Evolutionary conservation across 208 protist genomes (phyloP).

Genomic region (Acanthamoeba healyi): DNA sequence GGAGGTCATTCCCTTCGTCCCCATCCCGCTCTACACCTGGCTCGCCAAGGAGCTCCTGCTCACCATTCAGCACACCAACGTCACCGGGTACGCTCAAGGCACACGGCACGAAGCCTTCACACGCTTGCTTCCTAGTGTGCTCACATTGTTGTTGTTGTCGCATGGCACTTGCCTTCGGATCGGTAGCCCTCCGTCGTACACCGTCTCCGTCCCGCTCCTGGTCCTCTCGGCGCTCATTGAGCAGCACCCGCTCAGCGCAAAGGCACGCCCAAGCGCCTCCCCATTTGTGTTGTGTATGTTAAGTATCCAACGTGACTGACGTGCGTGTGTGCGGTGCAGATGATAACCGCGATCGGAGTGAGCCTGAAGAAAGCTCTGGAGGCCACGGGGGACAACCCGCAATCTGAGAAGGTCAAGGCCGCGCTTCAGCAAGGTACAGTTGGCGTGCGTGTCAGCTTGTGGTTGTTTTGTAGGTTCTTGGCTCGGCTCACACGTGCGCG

Average conservation of each 20-base stretch:
- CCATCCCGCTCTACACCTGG: background rate
- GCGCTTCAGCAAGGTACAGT: background rate
- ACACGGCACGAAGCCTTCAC: background rate
- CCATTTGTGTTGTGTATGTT: too few relatives aligned
- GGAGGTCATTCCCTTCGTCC: background rate
- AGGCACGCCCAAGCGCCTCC: background rate
- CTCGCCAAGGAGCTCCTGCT: constrained; percentile 19
- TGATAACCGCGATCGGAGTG: background rate
- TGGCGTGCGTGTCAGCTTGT: too few relatives aligned
- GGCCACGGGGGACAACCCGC: background rate
- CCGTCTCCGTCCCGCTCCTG: background rate
- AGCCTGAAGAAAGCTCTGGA: constrained; percentile 24
- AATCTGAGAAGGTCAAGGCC: background rate
- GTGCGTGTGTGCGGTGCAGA: background rate
- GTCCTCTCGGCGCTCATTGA: background rate
- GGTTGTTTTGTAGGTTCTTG: too few relatives aligned
- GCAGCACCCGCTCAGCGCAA: background rate
- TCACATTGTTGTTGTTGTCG: background rate
- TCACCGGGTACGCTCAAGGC: background rate
- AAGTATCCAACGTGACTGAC: too few relatives aligned
- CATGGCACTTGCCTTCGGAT: background rate
- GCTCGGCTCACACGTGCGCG: background rate
- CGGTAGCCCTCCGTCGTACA: background rate
- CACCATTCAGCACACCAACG: background rate
- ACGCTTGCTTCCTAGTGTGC: background rate